Conservation (phyloP, 2,329 filamentous ascomycete genomes). For the Fusarium udum region DNA sequence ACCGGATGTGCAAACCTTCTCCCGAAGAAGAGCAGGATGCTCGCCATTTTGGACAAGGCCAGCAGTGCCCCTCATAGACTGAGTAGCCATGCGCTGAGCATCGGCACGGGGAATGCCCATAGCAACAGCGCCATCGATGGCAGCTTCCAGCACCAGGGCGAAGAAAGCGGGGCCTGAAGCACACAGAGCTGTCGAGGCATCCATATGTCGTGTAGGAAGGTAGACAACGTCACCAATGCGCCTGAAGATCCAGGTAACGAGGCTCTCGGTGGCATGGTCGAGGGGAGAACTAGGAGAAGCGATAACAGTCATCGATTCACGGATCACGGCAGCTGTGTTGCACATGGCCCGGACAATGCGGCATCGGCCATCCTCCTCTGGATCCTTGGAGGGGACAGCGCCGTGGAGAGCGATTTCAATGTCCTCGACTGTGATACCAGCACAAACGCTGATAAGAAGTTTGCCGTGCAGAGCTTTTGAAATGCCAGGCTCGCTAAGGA, state of each 20-base stretch:
- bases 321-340: slow-evolving; percentile 81
- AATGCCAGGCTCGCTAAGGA: slow-evolving; percentile 75
- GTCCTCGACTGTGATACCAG: slow-evolving; percentile 76
- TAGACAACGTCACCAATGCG: slow-evolving; percentile 76
- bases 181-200: slow-evolving; percentile 77
- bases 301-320: slow-evolving; percentile 86
- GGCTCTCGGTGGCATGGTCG: slow-evolving; percentile 58
- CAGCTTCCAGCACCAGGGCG: slow-evolving; percentile 77
- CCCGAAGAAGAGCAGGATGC: slow-evolving; percentile 77
- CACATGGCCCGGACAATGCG: slow-evolving; percentile 83
- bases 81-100: slow-evolving; percentile 79
- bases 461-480: slow-evolving; percentile 79
- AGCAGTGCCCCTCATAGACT: slow-evolving; percentile 79
- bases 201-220: slow-evolving; percentile 74
- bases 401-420: slow-evolving; percentile 73
- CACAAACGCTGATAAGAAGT: slow-evolving; percentile 82
- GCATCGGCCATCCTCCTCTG: slow-evolving; percentile 61
- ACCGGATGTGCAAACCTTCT: slow-evolving; percentile 81
- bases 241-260: slow-evolving; percentile 81
- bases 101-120: slow-evolving; percentile 80
- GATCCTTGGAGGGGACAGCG: slow-evolving; percentile 57
- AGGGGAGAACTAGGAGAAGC: slow-evolving; percentile 69
- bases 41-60: slow-evolving; percentile 75
- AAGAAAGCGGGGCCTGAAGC: slow-evolving; percentile 82
- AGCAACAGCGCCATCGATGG: slow-evolving; percentile 80